These are phyloP conservation scores for Candida sonorensis DNA, from an alignment of 805 yeast species.

Conservation along the genomic window DNA sequence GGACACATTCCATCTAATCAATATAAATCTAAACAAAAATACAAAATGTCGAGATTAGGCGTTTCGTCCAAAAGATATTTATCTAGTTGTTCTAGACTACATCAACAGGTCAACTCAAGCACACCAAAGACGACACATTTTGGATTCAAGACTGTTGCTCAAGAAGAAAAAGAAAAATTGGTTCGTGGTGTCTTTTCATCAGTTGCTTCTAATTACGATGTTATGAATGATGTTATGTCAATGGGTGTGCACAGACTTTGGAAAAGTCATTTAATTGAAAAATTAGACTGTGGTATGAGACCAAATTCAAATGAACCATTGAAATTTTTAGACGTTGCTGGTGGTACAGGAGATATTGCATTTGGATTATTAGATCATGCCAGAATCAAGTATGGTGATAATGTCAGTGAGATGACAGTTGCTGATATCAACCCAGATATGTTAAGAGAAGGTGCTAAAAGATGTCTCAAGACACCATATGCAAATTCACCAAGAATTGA, in stretches of 20 bases:
- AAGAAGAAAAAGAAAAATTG: slow-evolving; percentile 71
- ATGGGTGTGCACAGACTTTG: slow-evolving; percentile 91
- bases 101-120: slow-evolving; percentile 4
- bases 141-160: slow-evolving; percentile 79
- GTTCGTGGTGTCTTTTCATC: slow-evolving; percentile 88
- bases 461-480: slow-evolving; percentile 54
- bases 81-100: too few species aligned
- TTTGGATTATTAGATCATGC: slow-evolving; percentile 93
- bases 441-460: slow-evolving; percentile 84
- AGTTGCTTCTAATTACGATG: slow-evolving; percentile 89
- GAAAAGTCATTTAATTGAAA: slow-evolving; percentile 85
- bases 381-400: slow-evolving; percentile 66
- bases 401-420: slow-evolving; percentile 72
- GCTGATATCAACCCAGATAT: slow-evolving; percentile 95
- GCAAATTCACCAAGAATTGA: slow-evolving; percentile 65
- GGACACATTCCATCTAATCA: too few species aligned
- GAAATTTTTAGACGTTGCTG: slow-evolving; percentile 92
- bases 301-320: slow-evolving; percentile 74
- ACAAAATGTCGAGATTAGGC: too few species aligned
- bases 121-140: slow-evolving; percentile 71
- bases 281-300: slow-evolving; percentile 88
- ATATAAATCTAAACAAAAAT: too few species aligned
- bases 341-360: slow-evolving; percentile 98
- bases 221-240: slow-evolving; percentile 98
- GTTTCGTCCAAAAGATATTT: slow-evolving; percentile 7